Base-by-base conservation (phyloP, 345 rosid species). In the Iberis pinnata region DNA sequence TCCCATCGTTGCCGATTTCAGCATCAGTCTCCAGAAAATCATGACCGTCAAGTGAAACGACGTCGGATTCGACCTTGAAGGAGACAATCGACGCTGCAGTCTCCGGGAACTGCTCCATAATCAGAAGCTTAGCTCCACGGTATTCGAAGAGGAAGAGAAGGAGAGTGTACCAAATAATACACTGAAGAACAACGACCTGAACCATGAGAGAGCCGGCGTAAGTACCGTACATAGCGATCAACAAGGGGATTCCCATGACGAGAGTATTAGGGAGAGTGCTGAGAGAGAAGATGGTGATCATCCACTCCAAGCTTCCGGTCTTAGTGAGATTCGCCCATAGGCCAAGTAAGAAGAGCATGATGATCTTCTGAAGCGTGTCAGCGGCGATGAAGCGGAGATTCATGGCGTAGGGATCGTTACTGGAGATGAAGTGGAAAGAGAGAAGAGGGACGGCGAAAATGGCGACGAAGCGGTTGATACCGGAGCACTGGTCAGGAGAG, bases 21-120 rank as follows among this genome's bases (percentile, higher is more conserved):
- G 98, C 94, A 22, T 88, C 95, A 1, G 98, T 85, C 63, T 88
- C 89, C 0, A 92, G 68, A 37, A 80, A 81, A 43, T 84, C 85
- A 13, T 78, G 76, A 1, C 95, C 89, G 42, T 90, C 96, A 0
- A 90, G 76, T 0, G 98, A 90, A 58, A 88, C 76, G 17, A 88
- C 84, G 47, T 88, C 98, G 49, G 98, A 81, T 39, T 90, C 96
- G 0, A 90, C 96, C 29, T 83, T 85, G 47, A 90, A 84, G 2
- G 98, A 90, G 2, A 85, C 88, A 4, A 88, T 90, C n/a, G 95
- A 81, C 1, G 81, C 98, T 0, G 86, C 98, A 0, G 96, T 84
- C 74, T 83, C 96, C 2, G 98, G 98, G 44, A 90, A 90, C 70
- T 90, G 98, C 73, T 90, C 98, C 76, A 80, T 78, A 33, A 90